phyloP scores from a whole-genome alignment of 129 eudicot species.

The Tagetes erecta region DNA sequence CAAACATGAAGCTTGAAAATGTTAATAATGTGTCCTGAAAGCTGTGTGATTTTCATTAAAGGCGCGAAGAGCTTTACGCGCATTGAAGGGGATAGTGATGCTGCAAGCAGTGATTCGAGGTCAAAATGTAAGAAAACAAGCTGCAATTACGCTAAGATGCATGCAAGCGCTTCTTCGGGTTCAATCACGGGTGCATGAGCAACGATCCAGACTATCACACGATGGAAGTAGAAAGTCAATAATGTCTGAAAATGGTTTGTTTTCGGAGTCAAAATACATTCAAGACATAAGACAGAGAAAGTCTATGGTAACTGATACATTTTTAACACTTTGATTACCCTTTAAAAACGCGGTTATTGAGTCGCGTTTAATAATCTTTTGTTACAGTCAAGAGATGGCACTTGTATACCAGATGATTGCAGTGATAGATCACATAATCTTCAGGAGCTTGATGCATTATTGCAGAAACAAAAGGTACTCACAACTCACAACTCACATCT shows the following conservation, averaged over 20 bases:
- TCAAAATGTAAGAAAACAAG: constrained; percentile 79
- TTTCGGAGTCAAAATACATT: constrained; percentile 67
- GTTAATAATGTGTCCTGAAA: not conserved
- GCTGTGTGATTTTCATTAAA: constrained; percentile 17
- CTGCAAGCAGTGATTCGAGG: constrained; percentile 98
- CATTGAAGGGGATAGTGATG: constrained; percentile 82
- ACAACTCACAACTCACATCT: too few relatives aligned
- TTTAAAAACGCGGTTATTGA: not conserved
- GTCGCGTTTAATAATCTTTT: constrained; percentile 2
- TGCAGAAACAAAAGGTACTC: constrained; percentile 58
- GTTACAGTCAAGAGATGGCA: constrained; percentile 70
- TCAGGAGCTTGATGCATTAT: constrained; percentile 68
- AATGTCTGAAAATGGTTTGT: constrained; percentile 55
- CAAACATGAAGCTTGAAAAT: constrained; percentile 13
- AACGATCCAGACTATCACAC: constrained; percentile 63
- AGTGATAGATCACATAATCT: constrained; percentile 61
- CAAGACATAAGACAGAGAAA: constrained; percentile 58
- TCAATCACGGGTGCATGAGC: constrained; percentile 76
- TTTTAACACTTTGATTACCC: not conserved
- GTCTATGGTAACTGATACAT: constrained; percentile 48
- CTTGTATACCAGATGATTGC: constrained; percentile 54
- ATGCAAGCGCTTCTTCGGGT: constrained; percentile 82
- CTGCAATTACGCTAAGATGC: constrained; percentile 68
- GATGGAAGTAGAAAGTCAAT: constrained; percentile 68
- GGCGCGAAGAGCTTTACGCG: constrained; percentile 83